These are phyloP conservation scores for Stygiomarasmius scandens DNA, from an alignment of 1,284 basidiomycete species.

Conservation along the genomic window DNA sequence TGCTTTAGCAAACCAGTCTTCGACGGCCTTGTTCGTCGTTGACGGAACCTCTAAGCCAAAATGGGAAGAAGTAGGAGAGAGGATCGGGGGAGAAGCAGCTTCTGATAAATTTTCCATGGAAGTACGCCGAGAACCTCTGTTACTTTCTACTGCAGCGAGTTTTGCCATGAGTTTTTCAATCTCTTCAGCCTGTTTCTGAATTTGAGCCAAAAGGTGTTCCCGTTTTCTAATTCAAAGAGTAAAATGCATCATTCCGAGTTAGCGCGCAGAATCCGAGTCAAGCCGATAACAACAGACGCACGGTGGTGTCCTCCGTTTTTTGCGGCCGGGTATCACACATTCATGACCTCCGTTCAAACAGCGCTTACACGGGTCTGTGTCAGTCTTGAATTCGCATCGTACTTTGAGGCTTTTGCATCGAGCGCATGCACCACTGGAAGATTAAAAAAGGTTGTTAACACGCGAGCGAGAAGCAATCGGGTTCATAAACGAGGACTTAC, in stretches of 20 bases:
- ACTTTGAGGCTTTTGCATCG: conserved; percentile 81
- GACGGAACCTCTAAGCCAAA: conserved; percentile 23
- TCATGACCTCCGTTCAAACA: conserved; percentile 68
- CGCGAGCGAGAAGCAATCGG: conserved; percentile 6
- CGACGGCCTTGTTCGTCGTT: conserved; percentile 45
- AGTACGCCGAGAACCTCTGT: conserved; percentile 20
- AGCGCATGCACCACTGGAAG: conserved; percentile 53
- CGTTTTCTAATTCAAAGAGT: conserved; percentile 57
- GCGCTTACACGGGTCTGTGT: conserved; percentile 70
- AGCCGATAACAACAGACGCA: conserved; percentile 36
- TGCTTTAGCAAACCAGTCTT: conserved; percentile 75
- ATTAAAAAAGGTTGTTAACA: neutral
- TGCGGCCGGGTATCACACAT: conserved; percentile 75
- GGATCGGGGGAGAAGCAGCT: conserved; percentile 36
- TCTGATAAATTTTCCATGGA: conserved; percentile 19
- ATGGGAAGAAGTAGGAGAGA: conserved; percentile 36
- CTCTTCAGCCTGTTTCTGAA: conserved; percentile 68
- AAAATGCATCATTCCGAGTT: conserved; percentile 6
- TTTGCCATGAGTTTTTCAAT: conserved; percentile 70
- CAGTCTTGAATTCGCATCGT: conserved; percentile 69
- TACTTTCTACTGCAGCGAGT: conserved; percentile 58
- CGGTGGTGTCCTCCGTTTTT: conserved; percentile 77
- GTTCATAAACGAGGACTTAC: conserved; percentile 37
- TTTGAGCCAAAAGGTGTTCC: conserved; percentile 72
- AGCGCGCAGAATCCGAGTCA: too few relatives aligned